A percentile compares a stretch with the other conserved stretches of the same genome.
phyloP scores from a whole-genome alignment of 2,329 filamentous ascomycete genomes.

The Geosmithia putterillii region DNA sequence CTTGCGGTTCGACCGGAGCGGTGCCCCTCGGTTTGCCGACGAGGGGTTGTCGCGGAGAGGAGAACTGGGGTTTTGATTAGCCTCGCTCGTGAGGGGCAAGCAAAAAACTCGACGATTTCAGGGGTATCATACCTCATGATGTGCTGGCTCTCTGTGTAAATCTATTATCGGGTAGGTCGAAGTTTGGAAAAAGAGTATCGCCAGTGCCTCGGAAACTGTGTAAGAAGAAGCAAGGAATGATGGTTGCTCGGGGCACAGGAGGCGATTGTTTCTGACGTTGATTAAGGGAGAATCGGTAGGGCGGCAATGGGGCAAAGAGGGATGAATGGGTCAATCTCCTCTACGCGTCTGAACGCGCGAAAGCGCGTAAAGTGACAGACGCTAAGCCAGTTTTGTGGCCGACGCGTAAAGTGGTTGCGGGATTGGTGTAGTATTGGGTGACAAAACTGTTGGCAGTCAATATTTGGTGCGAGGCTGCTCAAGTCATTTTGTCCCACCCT shows the following conservation, averaged over 20 bases:
- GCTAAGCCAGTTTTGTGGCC: conserved; percentile 14
- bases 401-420: conserved; percentile 23
- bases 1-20: conserved; percentile 38
- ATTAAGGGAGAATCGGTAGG: background rate
- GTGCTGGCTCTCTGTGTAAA: background rate
- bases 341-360: conserved; percentile 4
- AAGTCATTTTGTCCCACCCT: too few relatives aligned
- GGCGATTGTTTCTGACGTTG: background rate
- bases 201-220: background rate
- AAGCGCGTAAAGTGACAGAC: conserved; percentile 29
- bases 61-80: conserved; percentile 43
- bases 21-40: conserved; percentile 67
- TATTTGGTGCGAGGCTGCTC: too few relatives aligned
- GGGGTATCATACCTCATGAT: conserved; percentile 18
- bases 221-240: conserved; percentile 1
- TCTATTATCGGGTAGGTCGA: background rate
- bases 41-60: conserved; percentile 70
- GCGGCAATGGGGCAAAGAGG: background rate
- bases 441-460: too few relatives aligned
- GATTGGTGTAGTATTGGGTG: background rate
- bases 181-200: background rate
- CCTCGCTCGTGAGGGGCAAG: background rate
- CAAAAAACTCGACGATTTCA: background rate
- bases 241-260: conserved; percentile 1
- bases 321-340: background rate